Evolutionary conservation across 202 grass and related monocot genomes (phyloP), one percentile per base, ranked within the genome.

Genomic region (Zoysia matrella): DNA sequence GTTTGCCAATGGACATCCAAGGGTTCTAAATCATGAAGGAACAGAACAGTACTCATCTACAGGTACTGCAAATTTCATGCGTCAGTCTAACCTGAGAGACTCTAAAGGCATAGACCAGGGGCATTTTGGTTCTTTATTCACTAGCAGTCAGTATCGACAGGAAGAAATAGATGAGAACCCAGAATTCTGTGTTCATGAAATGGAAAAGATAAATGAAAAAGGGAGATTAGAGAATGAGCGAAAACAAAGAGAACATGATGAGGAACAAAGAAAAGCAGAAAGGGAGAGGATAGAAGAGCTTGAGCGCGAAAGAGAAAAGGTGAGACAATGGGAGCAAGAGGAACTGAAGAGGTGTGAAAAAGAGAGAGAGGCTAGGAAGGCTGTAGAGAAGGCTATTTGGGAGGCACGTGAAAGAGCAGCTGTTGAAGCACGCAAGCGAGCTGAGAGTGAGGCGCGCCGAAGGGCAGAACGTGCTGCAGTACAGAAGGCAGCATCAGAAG

Each of bases 391-490:
- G 85, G 89, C 66, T 66, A 69, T 83, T 15, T 69, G 87, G 74
- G 71, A 85, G 75, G 92, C 82, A 81, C 82, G 86, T 55, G 89
- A 95, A 71, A 87, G 87, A 56, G 85, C 92, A 47, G 71, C 86
- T 79, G 40, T 70, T 69, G 92, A 92, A 82, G 89, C 89, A 69
- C 88, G 68, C 46, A 48, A 64, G 36, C 87, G 58, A 82, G 92
- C 92, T 58, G 86, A 86, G 76, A 94, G 47, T 60, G 88, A 76
- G 75, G 79, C 88, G n/a, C 83, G 22, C 10, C 65, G 70, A 68
- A 84, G 76, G 70, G 73, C 85, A 64, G 88, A 94, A 49, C 83
- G 88, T 78, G 88, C 84, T 60, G 92, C 92, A 60, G 89, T 91
- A 30, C 81, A 83, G 78, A 91, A 73, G 65, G 92, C 66, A 74